Base-by-base conservation (phyloP, 371 early-diverging fungal genomes). In the Capniomyces stellatus region DNA sequence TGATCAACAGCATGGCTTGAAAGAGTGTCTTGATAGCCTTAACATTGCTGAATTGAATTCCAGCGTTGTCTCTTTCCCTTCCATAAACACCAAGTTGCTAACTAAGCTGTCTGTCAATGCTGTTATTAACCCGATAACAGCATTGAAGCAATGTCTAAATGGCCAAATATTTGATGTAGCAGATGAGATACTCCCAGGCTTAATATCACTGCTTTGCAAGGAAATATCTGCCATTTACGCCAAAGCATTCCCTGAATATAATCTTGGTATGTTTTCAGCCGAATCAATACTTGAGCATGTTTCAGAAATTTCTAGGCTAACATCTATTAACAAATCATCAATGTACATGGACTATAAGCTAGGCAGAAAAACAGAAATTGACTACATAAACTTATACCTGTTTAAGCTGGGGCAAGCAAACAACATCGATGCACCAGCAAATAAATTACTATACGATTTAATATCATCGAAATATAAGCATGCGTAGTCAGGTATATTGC, bases 381-480 rank as follows among this genome's bases (percentile, higher is more conserved):
- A 76, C 51, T 77, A 72, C 56, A 73, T 78, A 39, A 78, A 78
- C 57, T 79, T 77, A 2, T 76, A 75, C 52, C 43, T 80, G 23
- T 54, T 62, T 3, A 54, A 56, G 0, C 49, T 65, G 27, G 70
- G 56, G 25, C 29, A 59, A 40, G 60, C 55, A 47, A 59, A 64
- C 24, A 61, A 65, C 25, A 52, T 69, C 2, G 56, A 67, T 8
- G 57, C 69, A 23, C 61, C 62, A 3, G 47, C 60, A 1, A 67
- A 67, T 49, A 64, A 54, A 1, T 44, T 64, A 46, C 60, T 67
- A 1, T 61, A 55, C 24, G 56, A 57, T 0, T 52, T 62, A n/a
- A 35, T 67, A 29, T 8, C n/a, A n/a, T n/a, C n/a, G n/a, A n/a
- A n/a, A n/a, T n/a, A n/a, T n/a, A n/a, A n/a, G n/a, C n/a, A n/a